A percentile compares a stretch with the other conserved stretches of the same genome.
Evolutionary conservation across 805 yeast genomes (phyloP).

Genomic region (Saccharomycopsis babjevae): DNA sequence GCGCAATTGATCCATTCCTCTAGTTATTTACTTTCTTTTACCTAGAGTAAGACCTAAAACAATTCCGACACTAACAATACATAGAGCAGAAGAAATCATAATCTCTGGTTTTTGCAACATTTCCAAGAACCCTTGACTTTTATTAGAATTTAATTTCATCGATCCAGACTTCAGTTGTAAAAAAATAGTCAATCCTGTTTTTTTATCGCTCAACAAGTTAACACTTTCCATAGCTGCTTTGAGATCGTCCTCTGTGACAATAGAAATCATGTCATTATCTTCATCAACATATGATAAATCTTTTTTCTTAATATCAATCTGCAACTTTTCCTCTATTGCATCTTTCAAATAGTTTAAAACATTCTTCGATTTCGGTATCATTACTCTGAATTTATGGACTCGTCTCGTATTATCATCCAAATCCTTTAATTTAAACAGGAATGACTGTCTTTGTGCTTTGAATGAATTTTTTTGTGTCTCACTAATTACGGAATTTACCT

Average conservation of each 20-base stretch:
- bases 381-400: constrained; percentile 19
- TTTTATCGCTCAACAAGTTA: background rate
- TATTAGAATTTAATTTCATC: background rate
- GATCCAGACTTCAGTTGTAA: background rate
- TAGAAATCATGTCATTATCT: constrained; percentile 28
- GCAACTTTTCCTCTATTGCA: constrained; percentile 22
- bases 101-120: constrained; percentile 13
- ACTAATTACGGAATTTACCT: constrained; percentile 12
- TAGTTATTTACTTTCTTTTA: background rate
- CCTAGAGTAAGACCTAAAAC: constrained; percentile 11
- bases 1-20: no score
- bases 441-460: constrained; percentile 14
- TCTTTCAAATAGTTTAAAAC: constrained; percentile 19
- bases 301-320: constrained; percentile 18
- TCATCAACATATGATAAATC: constrained; percentile 31
- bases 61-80: constrained; percentile 14
- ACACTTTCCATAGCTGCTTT: constrained; percentile 21
- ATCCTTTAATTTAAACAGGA: constrained; percentile 15
- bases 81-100: constrained; percentile 14
- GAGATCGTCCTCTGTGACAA: constrained; percentile 29
- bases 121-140: background rate
- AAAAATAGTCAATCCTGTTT: constrained; percentile 1
- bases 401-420: constrained; percentile 22
- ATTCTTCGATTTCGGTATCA: constrained; percentile 20
- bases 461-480: constrained; percentile 8